Percentiles rank a stretch among this genome's conserved stretches.
Evolutionary conservation across 805 yeast species (phyloP).

Genomic region (Saccharomycopsis capsularis): DNA sequence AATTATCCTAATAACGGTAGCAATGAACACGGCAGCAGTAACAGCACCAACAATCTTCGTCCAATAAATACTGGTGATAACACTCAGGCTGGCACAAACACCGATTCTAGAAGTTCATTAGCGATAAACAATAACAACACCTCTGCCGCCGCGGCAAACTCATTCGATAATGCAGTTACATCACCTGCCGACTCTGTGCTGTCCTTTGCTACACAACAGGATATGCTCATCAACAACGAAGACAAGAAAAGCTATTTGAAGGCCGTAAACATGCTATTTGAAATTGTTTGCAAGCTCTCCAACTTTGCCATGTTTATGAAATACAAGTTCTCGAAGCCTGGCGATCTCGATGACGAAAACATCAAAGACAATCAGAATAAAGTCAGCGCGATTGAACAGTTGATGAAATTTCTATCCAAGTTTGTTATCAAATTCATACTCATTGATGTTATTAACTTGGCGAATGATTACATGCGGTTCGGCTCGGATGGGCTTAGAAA

Average conservation of each 20-base stretch:
- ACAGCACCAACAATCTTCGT: no score
- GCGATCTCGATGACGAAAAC: not conserved
- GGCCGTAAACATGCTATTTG: conserved; percentile 10
- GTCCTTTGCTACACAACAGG: not conserved
- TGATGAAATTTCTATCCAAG: conserved; percentile 10
- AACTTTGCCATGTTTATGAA: conserved; percentile 14
- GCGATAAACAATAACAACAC: no score
- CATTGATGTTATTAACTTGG: conserved; percentile 9
- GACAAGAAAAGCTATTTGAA: conserved; percentile 12
- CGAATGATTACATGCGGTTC: conserved; percentile 12
- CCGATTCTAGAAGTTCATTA: no score
- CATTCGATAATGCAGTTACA: no score
- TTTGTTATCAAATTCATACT: conserved; percentile 14
- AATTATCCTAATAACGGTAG: no score
- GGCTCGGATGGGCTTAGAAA: not conserved
- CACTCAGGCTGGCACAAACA: no score
- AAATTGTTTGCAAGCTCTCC: conserved; percentile 14
- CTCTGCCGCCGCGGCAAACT: no score
- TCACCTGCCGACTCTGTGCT: not conserved
- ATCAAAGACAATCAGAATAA: not conserved
- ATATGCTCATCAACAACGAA: not conserved
- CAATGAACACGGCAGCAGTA: no score
- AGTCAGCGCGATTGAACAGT: not conserved
- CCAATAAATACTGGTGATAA: no score
- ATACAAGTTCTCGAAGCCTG: not conserved